Percentiles rank a stretch among this genome's conserved stretches.
Conservation (phyloP, 345 rosid genomes). For the Lepidium sativum region DNA sequence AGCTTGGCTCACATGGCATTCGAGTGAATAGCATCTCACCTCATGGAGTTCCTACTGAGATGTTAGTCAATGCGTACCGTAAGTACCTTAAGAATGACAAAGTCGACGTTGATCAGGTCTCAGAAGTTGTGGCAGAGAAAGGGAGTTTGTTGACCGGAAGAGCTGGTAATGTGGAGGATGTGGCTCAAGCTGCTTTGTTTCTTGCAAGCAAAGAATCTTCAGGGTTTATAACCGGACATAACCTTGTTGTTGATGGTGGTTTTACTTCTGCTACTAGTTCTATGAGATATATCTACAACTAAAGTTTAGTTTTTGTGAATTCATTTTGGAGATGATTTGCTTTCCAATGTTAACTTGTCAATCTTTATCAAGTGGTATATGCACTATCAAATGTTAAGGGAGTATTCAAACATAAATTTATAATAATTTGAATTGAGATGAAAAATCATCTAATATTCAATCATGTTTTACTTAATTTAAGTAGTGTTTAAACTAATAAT, state of each 20-base stretch:
- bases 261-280: conserved; percentile 46
- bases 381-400: too few relatives aligned
- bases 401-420: too few relatives aligned
- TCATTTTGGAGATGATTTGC: too few relatives aligned
- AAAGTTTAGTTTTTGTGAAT: too few relatives aligned
- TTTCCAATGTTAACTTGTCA: too few relatives aligned
- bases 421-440: too few relatives aligned
- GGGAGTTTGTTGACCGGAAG: conserved; percentile 64
- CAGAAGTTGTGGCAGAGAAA: conserved; percentile 38
- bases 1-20: conserved; percentile 58
- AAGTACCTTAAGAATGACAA: conserved; percentile 34
- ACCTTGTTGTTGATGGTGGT: conserved; percentile 75
- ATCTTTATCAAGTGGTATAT: too few relatives aligned
- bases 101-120: conserved; percentile 39
- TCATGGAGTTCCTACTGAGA: conserved; percentile 89
- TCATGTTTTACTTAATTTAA: too few relatives aligned
- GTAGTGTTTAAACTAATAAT: too few relatives aligned
- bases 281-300: conserved; percentile 44
- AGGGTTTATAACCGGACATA: conserved; percentile 67
- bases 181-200: conserved; percentile 65
- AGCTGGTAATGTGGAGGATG: conserved; percentile 47
- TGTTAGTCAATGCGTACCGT: conserved; percentile 50
- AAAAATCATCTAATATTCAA: too few relatives aligned
- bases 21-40: conserved; percentile 81
- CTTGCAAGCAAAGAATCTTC: conserved; percentile 56